These are phyloP conservation scores for Neckera pumila DNA, from an alignment of 225 moss, liverwort and hornwort genomes.

Conservation along the genomic window DNA sequence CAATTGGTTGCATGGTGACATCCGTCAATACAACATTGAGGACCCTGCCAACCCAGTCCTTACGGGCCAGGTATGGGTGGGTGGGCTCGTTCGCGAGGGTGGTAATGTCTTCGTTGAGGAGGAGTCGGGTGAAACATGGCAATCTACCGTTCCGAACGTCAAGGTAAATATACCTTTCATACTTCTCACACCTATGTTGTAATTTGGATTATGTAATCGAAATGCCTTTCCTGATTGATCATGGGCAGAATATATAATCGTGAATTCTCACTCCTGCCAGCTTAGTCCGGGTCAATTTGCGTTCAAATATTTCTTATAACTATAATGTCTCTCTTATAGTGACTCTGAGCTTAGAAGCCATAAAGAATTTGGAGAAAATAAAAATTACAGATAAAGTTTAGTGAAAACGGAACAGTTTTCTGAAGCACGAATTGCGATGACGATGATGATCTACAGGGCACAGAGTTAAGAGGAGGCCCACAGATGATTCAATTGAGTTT, in stretches of 20 bases:
- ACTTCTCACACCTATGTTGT: background rate
- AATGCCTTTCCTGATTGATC: background rate
- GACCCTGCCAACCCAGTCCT: constrained; percentile 77
- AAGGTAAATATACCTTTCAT: constrained; percentile 26
- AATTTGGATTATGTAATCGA: background rate
- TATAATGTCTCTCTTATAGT: too few relatives aligned
- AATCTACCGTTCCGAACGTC: constrained; percentile 62
- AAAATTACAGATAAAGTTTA: background rate
- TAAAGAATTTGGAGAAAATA: background rate
- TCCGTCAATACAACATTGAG: constrained; percentile 97
- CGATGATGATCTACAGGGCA: constrained; percentile 34
- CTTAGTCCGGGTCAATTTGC: background rate
- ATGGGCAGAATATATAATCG: background rate
- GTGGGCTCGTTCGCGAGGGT: constrained; percentile 70
- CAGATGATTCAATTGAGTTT: constrained; percentile 98
- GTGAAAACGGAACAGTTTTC: background rate
- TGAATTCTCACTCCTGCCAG: background rate
- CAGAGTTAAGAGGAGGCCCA: constrained; percentile 78
- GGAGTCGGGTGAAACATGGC: constrained; percentile 70
- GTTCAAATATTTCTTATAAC: background rate
- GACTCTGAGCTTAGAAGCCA: background rate
- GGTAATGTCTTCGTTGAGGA: constrained; percentile 72
- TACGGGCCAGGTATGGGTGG: constrained; percentile 94
- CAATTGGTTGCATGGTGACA: constrained; percentile 97
- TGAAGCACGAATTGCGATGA: background rate